phyloP scores from a whole-genome alignment of 1,139 yeast species.

The Candida dubliniensis region DNA sequence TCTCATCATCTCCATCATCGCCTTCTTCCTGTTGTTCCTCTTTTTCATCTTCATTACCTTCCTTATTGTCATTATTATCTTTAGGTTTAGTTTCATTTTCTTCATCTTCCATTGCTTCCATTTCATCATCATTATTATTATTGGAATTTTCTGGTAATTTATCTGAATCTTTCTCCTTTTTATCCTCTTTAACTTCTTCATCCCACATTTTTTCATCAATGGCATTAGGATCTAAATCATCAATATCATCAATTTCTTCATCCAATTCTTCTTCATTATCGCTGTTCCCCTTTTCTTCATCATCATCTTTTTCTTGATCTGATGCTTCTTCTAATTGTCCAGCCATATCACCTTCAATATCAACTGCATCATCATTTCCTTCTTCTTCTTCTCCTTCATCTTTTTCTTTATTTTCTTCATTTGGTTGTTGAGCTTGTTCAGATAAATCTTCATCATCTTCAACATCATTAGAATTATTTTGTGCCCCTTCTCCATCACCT shows the following conservation, averaged over 20 bases:
- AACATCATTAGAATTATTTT: constrained; percentile 72
- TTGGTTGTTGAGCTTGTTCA: constrained; percentile 85
- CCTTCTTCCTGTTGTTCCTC: constrained; percentile 37
- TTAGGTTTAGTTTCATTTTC: constrained; percentile 25
- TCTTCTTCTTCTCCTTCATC: constrained; percentile 60
- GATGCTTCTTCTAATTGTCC: constrained; percentile 84
- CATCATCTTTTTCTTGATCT: constrained; percentile 64
- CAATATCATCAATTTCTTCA: constrained; percentile 87
- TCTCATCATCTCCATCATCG: constrained; percentile 40
- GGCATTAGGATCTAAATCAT: constrained; percentile 90
- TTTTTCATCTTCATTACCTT: constrained; percentile 27
- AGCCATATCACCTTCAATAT: constrained; percentile 96
- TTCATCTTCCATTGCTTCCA: constrained; percentile 62
- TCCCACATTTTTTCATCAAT: constrained; percentile 99
- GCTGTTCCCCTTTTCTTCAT: constrained; percentile 47
- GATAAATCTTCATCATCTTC: constrained; percentile 90
- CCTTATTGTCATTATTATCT: constrained; percentile 28
- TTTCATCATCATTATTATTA: constrained; percentile 51
- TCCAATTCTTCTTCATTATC: constrained; percentile 64
- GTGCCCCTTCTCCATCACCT: constrained; percentile 94
- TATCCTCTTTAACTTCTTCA: constrained; percentile 77
- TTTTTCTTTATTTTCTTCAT: constrained; percentile 69
- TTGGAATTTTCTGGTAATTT: constrained; percentile 57
- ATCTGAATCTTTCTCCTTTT: constrained; percentile 73
- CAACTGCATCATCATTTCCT: constrained; percentile 75